These are phyloP conservation scores for Puccinia brachypodii DNA, from an alignment of 1,284 basidiomycete species.

Conservation along the genomic window DNA sequence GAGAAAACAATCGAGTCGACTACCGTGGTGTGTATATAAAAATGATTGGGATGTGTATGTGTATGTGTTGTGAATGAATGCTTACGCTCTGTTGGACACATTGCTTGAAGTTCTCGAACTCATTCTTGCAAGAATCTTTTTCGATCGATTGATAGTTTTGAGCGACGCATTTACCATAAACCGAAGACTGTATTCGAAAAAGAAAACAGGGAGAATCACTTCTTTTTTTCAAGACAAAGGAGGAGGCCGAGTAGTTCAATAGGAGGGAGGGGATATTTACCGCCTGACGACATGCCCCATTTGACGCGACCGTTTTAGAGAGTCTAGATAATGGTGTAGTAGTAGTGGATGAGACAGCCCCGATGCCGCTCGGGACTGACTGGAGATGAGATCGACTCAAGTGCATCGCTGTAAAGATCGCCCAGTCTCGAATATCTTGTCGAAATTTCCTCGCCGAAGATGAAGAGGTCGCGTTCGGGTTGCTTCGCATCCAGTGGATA, in stretches of 20 bases:
- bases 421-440: too few species aligned
- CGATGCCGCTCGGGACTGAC: neutral
- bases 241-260: neutral
- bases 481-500: too few species aligned
- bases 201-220: neutral
- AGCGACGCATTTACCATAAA: neutral
- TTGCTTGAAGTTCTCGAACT: slow-evolving; percentile 16
- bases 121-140: neutral
- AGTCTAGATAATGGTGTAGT: neutral
- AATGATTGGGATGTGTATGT: neutral
- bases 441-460: too few species aligned
- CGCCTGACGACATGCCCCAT: neutral
- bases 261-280: neutral
- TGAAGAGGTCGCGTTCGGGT: too few species aligned
- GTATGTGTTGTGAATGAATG: too few species aligned
- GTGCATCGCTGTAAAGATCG: neutral
- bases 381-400: neutral
- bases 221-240: too few species aligned
- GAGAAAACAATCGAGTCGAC: neutral
- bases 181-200: neutral
- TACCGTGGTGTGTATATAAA: neutral
- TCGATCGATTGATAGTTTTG: neutral
- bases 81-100: slow-evolving; percentile 5
- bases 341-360: neutral
- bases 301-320: neutral